Percentiles rank a stretch among this genome's conserved stretches.
These are phyloP conservation scores for Fallopia convolvulus DNA, from an alignment of 148 eudicot species.

Conservation along the genomic window DNA sequence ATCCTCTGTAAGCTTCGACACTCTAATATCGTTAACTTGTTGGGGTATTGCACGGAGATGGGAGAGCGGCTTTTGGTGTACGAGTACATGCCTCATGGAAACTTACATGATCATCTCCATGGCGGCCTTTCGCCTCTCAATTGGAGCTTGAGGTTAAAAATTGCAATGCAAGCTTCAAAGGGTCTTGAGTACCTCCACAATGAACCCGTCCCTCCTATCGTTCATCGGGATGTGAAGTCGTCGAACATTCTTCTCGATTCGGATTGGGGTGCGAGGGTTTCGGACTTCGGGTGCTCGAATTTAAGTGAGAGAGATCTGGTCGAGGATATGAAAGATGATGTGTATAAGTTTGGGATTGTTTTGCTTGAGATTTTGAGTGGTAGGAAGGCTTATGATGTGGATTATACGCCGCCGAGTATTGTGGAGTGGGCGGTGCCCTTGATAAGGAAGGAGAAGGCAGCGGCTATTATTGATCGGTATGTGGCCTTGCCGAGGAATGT, in stretches of 20 bases:
- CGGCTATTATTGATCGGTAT: slow-evolving; percentile 64
- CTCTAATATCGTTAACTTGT: slow-evolving; percentile 67
- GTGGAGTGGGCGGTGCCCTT: slow-evolving; percentile 90
- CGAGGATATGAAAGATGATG: slow-evolving; percentile 51
- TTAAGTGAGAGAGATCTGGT: slow-evolving; percentile 44
- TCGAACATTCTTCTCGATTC: slow-evolving; percentile 77
- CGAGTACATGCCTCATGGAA: slow-evolving; percentile 88
- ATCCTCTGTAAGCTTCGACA: slow-evolving; percentile 76
- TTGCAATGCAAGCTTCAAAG: slow-evolving; percentile 85
- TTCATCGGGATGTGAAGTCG: slow-evolving; percentile 74
- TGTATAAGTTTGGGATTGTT: slow-evolving; percentile 71
- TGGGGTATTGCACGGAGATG: slow-evolving; percentile 94
- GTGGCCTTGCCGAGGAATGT: slow-evolving; percentile 86
- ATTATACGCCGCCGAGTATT: slow-evolving; percentile 60
- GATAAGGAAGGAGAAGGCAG: slow-evolving; percentile 60
- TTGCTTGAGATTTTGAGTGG: slow-evolving; percentile 86
- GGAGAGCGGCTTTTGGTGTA: slow-evolving; percentile 94
- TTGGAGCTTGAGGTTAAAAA: slow-evolving; percentile 61
- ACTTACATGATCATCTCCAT: slow-evolving; percentile 87
- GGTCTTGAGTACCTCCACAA: slow-evolving; percentile 86
- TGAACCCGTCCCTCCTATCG: slow-evolving; percentile 62
- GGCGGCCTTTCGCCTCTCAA: slow-evolving; percentile 75
- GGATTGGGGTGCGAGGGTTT: slow-evolving; percentile 76
- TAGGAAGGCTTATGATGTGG: slow-evolving; percentile 71
- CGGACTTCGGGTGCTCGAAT: slow-evolving; percentile 67